Conservation (phyloP, 768 basidiomycete species). For the Macrolepiota dolichaula region DNA sequence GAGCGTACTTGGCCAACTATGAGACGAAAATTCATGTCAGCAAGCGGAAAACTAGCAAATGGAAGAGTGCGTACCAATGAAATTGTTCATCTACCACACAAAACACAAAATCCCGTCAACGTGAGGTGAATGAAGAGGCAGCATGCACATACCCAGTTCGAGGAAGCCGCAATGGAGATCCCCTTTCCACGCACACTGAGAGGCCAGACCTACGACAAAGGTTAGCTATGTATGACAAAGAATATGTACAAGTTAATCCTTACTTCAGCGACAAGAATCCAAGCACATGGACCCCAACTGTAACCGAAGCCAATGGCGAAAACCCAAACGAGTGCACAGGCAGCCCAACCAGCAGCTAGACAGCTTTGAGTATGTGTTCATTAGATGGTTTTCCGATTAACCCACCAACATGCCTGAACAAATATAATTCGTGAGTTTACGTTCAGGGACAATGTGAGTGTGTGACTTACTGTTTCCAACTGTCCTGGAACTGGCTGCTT, state of each 20-base stretch:
- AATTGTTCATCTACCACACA: constrained; percentile 66
- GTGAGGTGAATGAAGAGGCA: not conserved
- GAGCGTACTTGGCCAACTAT: constrained; percentile 45
- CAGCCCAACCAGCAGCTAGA: constrained; percentile 67
- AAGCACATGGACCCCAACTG: constrained; percentile 77
- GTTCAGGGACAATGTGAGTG: not conserved
- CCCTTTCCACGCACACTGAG: constrained; percentile 73
- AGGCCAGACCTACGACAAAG: constrained; percentile 50
- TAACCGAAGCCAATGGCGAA: constrained; percentile 77
- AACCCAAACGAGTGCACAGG: constrained; percentile 69
- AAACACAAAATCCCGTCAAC: not conserved
- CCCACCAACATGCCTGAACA: constrained; percentile 29
- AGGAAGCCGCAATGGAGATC: constrained; percentile 69
- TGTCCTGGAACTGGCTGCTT: constrained; percentile 52
- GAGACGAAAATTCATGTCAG: constrained; percentile 2
- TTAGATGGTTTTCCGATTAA: constrained; percentile 1
- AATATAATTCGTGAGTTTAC: constrained; percentile 5
- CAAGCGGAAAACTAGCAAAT: not conserved
- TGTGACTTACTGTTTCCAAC: constrained; percentile 45
- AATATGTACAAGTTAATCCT: not conserved
- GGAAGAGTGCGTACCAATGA: constrained; percentile 46
- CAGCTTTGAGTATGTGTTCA: not conserved
- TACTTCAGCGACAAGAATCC: constrained; percentile 73
- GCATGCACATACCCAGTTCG: constrained; percentile 59
- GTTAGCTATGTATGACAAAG: not conserved